Conservation (phyloP, 352 stramenopile species). For the Pythium diclinum region DNA sequence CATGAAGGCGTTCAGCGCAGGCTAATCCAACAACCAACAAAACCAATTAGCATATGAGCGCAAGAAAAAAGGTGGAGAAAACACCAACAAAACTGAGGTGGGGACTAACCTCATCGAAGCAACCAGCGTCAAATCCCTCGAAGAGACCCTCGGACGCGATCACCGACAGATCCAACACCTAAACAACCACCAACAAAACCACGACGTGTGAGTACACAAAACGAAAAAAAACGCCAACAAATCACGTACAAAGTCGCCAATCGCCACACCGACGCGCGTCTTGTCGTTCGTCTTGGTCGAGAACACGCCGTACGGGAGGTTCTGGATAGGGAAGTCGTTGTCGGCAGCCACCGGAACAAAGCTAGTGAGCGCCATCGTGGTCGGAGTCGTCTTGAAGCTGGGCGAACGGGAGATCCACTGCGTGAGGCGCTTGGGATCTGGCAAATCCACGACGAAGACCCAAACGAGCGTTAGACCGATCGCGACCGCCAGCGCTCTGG, state of each 20-base stretch:
- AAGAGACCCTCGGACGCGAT: constrained; percentile 90
- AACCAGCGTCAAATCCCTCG: constrained; percentile 69
- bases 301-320: constrained; percentile 95
- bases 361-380: constrained; percentile 36
- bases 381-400: not conserved
- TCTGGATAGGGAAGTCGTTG: constrained; percentile 92
- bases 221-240: not conserved
- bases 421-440: constrained; percentile 3
- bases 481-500: not conserved
- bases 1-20: constrained; percentile 94
- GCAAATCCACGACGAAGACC: constrained; percentile 10
- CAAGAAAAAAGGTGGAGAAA: not conserved
- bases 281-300: constrained; percentile 67
- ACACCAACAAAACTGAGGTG: not conserved
- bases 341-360: constrained; percentile 59
- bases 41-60: constrained; percentile 7
- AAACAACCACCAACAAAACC: not conserved
- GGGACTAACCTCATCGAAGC: constrained; percentile 56
- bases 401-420: constrained; percentile 2
- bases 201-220: not conserved
- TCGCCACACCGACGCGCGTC: constrained; percentile 78
- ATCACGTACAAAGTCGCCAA: constrained; percentile 67
- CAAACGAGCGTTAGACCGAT: constrained; percentile 23
- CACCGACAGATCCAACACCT: constrained; percentile 88
- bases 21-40: constrained; percentile 37